These are phyloP conservation scores for Ustilago nuda DNA, from an alignment of 1,284 basidiomycete genomes.

Conservation along the genomic window DNA sequence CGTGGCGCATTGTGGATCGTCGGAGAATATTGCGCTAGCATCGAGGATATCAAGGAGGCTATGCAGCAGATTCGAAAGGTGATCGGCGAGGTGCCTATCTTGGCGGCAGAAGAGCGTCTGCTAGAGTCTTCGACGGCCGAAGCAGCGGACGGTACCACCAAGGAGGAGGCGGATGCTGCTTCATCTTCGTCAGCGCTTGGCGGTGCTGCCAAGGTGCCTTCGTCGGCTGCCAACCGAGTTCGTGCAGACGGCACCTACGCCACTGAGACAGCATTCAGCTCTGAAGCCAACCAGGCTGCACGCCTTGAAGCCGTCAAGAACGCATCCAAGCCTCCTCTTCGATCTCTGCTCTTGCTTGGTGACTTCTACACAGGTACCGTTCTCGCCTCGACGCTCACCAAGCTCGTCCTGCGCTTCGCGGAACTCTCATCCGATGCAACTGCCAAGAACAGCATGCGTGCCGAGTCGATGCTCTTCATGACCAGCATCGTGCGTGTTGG, in stretches of 20 bases:
- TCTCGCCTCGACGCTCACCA: conserved; percentile 87
- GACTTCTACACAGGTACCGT: conserved; percentile 97
- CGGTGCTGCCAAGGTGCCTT: conserved; percentile 69
- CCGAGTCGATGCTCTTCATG: conserved; percentile 99
- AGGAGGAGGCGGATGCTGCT: conserved; percentile 37
- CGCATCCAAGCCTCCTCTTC: conserved; percentile 87
- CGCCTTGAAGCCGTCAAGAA: conserved; percentile 84
- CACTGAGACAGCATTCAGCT: conserved; percentile 89
- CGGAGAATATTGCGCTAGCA: conserved; percentile 80
- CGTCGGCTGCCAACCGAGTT: conserved; percentile 75
- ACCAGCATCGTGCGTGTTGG: conserved; percentile 95
- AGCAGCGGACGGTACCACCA: conserved; percentile 25
- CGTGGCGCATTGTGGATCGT: conserved; percentile 97
- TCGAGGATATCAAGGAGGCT: conserved; percentile 69
- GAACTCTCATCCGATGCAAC: conserved; percentile 77
- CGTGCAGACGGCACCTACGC: conserved; percentile 98
- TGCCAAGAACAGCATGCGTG: conserved; percentile 74
- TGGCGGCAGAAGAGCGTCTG: conserved; percentile 74
- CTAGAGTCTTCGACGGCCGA: conserved; percentile 66
- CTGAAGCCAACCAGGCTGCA: conserved; percentile 75
- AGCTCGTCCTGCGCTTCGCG: conserved; percentile 86
- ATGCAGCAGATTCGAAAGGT: conserved; percentile 87
- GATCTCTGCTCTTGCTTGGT: conserved; percentile 91
- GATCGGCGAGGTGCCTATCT: conserved; percentile 93
- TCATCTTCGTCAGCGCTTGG: conserved; percentile 45